phyloP scores from a whole-genome alignment of 129 eudicot species.

The Glebionis coronaria region DNA sequence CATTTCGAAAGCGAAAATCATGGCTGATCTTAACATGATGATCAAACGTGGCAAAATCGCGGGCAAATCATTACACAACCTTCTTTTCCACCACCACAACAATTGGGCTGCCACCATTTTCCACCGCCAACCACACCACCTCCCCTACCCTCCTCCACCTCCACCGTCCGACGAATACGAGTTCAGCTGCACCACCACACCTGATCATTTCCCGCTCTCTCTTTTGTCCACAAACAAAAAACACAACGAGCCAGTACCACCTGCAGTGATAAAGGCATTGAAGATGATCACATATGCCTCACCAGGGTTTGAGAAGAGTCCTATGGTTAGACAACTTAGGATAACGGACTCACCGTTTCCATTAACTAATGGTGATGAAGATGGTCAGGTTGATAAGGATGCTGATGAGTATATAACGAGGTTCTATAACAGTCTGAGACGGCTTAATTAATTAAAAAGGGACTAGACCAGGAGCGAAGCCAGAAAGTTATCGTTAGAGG shows the following conservation, averaged over 20 bases:
- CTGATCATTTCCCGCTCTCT: conserved; percentile 24
- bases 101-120: conserved; percentile 12
- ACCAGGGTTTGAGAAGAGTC: conserved; percentile 31
- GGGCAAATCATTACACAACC: conserved; percentile 51
- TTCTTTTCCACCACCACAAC: conserved; percentile 39
- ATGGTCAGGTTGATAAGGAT: conserved; percentile 38
- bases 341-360: conserved; percentile 55
- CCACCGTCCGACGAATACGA: conserved; percentile 35
- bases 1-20: conserved; percentile 47
- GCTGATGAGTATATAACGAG: conserved; percentile 52
- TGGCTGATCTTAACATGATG: conserved; percentile 47
- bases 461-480: background rate
- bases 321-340: conserved; percentile 40
- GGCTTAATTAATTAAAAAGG: conserved; percentile 18
- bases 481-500: no score
- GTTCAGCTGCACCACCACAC: conserved; percentile 58
- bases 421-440: conserved; percentile 39
- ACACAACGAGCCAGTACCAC: conserved; percentile 6
- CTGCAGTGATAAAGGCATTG: conserved; percentile 7
- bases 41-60: conserved; percentile 55
- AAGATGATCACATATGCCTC: conserved; percentile 23
- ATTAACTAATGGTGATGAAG: conserved; percentile 26
- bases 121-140: conserved; percentile 27
- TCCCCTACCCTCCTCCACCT: conserved; percentile 26
- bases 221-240: conserved; percentile 27